Base-by-base conservation (phyloP, 305 asterid genomes). In the Petunia hybrid region DNA sequence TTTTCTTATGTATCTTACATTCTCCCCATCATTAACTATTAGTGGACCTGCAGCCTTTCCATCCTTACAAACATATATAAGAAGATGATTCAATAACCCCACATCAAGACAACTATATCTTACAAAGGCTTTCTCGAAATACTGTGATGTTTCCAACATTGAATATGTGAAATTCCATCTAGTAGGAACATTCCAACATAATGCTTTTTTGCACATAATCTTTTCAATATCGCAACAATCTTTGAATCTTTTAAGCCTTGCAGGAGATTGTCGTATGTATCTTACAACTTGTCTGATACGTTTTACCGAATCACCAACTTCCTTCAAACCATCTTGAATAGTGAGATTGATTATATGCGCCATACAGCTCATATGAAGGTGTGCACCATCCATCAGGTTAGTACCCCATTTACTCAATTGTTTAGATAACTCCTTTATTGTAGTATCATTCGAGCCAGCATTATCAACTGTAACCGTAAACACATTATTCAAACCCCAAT, bases 1-100 rank as follows among this genome's bases (percentile, higher is more conserved):
- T 40, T 53, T 64, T 1, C 80, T 78, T 75, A 83, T 46, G 38
- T 42, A 38, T 5, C 83, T 62, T 2, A n/a, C 84, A 80, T 74
- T 42, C 3, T 4, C 4, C 76, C 75, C 76, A 60, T 84, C 76
- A 5, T 14, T 4, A 16, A n/a, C 13, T 55, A 10, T 6, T 2
- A 56, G 61, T 56, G 22, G 1, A 56, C 31, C 61, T 56, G 8
- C 31, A 56, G 14, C 14, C 2, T 13, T 62, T 9, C 16, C 70
- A 5, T 46, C 62, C 16, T 53, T 48, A 66, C 48, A 55, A 1
- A 80, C 46, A 76, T 66, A 40, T 42, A 16, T 39, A 66, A 5
- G 8, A 80, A 84, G 39, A 48, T 75, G 57, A 2, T 22, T 5
- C 4, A 16, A 45, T 5, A 5, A 62, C 8, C 41, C 46, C 42